A percentile compares a stretch with the other conserved stretches of the same genome.
Evolutionary conservation across 306 rosid species (phyloP).

Genomic region (Fragaria vesca): DNA sequence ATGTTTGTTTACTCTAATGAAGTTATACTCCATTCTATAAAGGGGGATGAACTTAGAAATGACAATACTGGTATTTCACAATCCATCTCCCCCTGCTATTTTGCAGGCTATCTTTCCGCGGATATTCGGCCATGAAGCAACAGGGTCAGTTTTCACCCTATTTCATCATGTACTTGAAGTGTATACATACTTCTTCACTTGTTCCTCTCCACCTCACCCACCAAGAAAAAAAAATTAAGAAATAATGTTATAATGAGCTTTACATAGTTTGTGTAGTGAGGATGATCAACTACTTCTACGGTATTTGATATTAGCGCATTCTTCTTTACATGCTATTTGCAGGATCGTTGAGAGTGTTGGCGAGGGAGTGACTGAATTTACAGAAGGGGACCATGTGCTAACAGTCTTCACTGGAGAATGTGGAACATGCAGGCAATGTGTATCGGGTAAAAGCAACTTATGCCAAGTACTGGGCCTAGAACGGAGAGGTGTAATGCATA

Average conservation of each 20-base stretch:
- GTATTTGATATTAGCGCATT: neutral
- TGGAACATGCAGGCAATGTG: constrained; percentile 62
- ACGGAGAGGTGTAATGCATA: constrained; percentile 86
- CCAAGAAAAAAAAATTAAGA: neutral
- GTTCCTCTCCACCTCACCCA: neutral
- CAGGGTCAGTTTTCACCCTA: constrained; percentile 55
- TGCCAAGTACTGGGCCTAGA: constrained; percentile 87
- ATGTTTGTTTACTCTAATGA: neutral
- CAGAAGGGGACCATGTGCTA: constrained; percentile 81
- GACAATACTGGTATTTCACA: neutral
- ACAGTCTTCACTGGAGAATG: constrained; percentile 96
- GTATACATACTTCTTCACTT: neutral
- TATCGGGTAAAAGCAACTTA: constrained; percentile 75
- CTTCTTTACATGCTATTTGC: constrained; percentile 23
- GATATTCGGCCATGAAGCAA: constrained; percentile 95
- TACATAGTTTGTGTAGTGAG: neutral
- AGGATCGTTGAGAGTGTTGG: constrained; percentile 98
- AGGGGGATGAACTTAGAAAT: neutral
- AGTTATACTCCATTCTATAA: neutral
- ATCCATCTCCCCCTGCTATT: neutral
- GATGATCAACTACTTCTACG: neutral
- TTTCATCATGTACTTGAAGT: constrained; percentile 15
- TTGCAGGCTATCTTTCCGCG: constrained; percentile 94
- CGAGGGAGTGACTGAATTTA: constrained; percentile 72
- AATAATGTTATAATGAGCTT: neutral